Evolutionary conservation across 441 rosid genomes (phyloP).

Genomic region (Populus hybrid): DNA sequence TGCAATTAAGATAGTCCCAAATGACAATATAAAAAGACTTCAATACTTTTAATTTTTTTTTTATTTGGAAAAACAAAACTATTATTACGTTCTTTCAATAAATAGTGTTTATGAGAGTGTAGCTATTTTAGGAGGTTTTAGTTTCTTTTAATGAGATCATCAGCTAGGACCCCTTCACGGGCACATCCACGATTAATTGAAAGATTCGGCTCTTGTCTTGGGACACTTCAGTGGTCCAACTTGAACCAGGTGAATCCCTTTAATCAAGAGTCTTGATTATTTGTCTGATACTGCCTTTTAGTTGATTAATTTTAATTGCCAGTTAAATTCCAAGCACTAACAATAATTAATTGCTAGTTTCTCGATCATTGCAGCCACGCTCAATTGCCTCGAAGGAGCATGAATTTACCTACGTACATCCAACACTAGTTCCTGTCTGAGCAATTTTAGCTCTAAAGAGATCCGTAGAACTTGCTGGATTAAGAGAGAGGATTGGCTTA

Average conservation of each 20-base stretch:
- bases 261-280: not conserved
- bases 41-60: too few species aligned
- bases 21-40: too few species aligned
- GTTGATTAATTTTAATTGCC: not conserved
- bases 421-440: not conserved
- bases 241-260: not conserved
- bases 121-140: too few species aligned
- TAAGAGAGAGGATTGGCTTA: not conserved
- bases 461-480: too few species aligned
- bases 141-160: too few species aligned
- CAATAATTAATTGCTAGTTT: not conserved
- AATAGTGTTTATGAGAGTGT: too few species aligned
- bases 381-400: too few species aligned
- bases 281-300: not conserved
- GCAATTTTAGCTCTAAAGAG: too few species aligned
- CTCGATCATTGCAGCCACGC: not conserved
- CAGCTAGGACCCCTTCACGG: not conserved
- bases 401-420: too few species aligned
- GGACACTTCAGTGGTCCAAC: not conserved
- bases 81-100: too few species aligned
- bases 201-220: not conserved
- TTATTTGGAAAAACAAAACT: too few species aligned
- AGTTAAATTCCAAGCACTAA: not conserved
- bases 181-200: not conserved
- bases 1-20: too few species aligned